A percentile compares a stretch with the other conserved stretches of the same genome.
Conservation (phyloP, 495 filamentous ascomycete genomes). For the Ascodesmis nigricans region DNA sequence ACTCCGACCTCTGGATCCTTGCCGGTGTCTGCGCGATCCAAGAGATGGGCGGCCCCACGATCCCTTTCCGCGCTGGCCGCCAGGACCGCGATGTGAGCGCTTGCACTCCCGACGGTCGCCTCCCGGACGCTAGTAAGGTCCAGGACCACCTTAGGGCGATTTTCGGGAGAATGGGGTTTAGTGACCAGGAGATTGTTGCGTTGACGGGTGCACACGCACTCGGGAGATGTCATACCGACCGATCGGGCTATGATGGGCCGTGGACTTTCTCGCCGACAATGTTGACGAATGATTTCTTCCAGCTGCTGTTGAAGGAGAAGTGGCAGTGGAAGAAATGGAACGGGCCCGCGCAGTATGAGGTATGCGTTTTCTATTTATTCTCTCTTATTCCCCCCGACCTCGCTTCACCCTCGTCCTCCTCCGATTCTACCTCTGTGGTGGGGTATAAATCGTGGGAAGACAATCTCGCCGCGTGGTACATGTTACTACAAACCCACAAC, state of each 20-base stretch:
- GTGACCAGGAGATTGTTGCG: slow-evolving; percentile 90
- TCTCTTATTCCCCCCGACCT: too few relatives aligned
- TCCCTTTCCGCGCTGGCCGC: slow-evolving; percentile 84
- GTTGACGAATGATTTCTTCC: slow-evolving; percentile 86
- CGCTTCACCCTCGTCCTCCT: background rate
- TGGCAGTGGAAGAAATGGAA: slow-evolving; percentile 89
- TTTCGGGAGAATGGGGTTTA: slow-evolving; percentile 95
- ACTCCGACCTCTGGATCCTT: slow-evolving; percentile 94
- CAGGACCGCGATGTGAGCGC: slow-evolving; percentile 56
- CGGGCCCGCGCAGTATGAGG: slow-evolving; percentile 40
- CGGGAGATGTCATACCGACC: slow-evolving; percentile 76
- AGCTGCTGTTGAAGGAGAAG: slow-evolving; percentile 70
- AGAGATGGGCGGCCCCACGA: slow-evolving; percentile 74
- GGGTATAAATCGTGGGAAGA: background rate
- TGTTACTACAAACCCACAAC: too few relatives aligned
- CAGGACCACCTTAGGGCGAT: slow-evolving; percentile 70
- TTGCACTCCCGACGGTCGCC: slow-evolving; percentile 88
- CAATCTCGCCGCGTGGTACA: too few relatives aligned
- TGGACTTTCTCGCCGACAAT: slow-evolving; percentile 95
- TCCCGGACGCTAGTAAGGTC: slow-evolving; percentile 68
- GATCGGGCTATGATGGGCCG: slow-evolving; percentile 72
- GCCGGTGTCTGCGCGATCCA: slow-evolving; percentile 69
- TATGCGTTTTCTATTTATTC: too few relatives aligned
- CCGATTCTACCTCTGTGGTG: background rate
- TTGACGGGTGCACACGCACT: slow-evolving; percentile 78